Evolutionary conservation across 2,329 filamentous ascomycete genomes (phyloP), one percentile per base, ranked within the genome.

Genomic region (Fusarium continuum): DNA sequence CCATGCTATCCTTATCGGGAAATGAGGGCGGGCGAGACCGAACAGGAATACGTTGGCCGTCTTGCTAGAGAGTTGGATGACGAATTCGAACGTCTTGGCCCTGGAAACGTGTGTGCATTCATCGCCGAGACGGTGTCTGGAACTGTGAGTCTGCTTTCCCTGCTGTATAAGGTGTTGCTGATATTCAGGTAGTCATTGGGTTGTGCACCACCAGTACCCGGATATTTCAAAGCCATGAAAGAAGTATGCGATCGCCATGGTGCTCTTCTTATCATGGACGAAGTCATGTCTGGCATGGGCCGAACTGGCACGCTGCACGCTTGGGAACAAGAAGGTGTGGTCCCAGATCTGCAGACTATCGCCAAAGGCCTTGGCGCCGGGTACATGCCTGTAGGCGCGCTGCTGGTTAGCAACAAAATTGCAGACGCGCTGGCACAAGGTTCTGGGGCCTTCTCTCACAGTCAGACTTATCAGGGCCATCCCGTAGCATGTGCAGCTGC

Each of bases 281-380:
- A 86, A 72, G 82, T 93, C 60, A 92, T 93, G 89, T 88, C 84
- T 36, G 88, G 88, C 8, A 85, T 85, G 74, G 88, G 88, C 2
- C 80, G 88, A 3, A 82, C 80, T 0, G 87, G 87, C 1, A 85
- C 79, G 3, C 71, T 90, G 61, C 83, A 91, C 74, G 85, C 87
- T 2, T 90, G 85, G 83, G 80, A 90, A 62, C 80, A 87, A 36
- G 83, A 88, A 76, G 78, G 10, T 4, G 63, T 81, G 0, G 57
- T 70, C 1, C 89, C 89, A 0, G 89, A 92, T 68, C 80, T 92
- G 2, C 84, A 88, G 70, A 85, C 86, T 0, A 75, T 90, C 2
- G 89, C 85, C 0, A 92, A 92, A 72, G 86, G 85, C 0, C 79
- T 91, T 1, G 87, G 83, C 2, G 67, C 64, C 0, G 68, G 68